Evolutionary conservation across 768 basidiomycete species (phyloP), one percentile per base, ranked within the genome.

Genomic region (Omphalotus guepiniiformis): DNA sequence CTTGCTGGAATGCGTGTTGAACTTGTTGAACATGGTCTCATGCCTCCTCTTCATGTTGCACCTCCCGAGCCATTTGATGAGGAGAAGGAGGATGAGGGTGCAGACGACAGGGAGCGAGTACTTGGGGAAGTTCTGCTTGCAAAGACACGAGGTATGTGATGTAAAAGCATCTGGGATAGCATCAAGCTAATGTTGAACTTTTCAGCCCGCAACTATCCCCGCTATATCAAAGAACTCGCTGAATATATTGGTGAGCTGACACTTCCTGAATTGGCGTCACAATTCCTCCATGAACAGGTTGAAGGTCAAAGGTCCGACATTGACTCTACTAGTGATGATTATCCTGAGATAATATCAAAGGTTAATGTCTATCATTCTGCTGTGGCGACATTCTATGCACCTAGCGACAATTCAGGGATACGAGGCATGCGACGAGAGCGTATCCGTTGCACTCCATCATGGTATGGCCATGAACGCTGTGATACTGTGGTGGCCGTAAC

Each of bases 221-320:
- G 52, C 1, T n/a, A 27, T 7, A 27, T 54, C 15, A 16, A 15
- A 1, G 48, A 28, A 12, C 53, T 60, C 4, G 53, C 43, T 1
- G 29, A 3, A 0, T 41, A 57, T 32, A 50, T 60, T 40, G 21
- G 50, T 2, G 36, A 54, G 4, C 58, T 55, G 2, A 1, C 22
- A 2, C 51, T 63, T n/a, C 49, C 55, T 0, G 23, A 50, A 0
- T 53, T 62, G 5, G 32, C 55, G 1, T 48, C 47, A 25, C 52
- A 45, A 2, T 63, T 63, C 35, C 53, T 64, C 6, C 34, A 38
- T 3, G 57, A 63, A 22, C 62, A 61, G 23, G 44, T 58, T 15
- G 19, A 56, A 29, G 28, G 44, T 2, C 39, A 53, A 21, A 18
- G 19, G n/a, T 32, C 30, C 30, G 30, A 32, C 30, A 32, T 32